A percentile compares a stretch with the other conserved stretches of the same genome.
Conservation (phyloP, 2,329 filamentous ascomycete genomes). For the Xylaria sp. region DNA sequence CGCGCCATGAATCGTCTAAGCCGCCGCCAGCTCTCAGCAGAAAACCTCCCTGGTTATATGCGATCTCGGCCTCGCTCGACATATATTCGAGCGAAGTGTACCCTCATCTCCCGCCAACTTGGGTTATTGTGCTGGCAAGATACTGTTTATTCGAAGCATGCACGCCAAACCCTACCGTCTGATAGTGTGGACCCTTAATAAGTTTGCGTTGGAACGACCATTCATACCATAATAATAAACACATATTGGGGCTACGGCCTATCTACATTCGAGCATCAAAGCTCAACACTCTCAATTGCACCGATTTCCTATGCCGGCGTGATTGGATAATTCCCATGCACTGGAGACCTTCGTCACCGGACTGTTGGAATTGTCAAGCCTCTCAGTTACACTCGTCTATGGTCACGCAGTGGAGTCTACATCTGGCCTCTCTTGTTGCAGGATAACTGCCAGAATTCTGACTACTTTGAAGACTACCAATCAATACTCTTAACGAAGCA, state of each 20-base stretch:
- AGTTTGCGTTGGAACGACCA: neutral
- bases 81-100: slow-evolving; percentile 5
- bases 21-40: slow-evolving; percentile 8
- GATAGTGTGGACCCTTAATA: neutral
- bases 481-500: neutral
- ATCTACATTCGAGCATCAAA: neutral
- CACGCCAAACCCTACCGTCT: neutral
- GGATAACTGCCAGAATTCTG: slow-evolving; percentile 6
- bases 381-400: neutral
- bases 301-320: neutral
- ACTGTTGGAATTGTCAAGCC: slow-evolving; percentile 6
- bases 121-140: neutral
- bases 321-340: slow-evolving; percentile 9
- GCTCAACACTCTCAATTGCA: neutral
- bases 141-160: slow-evolving; percentile 3
- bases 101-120: neutral
- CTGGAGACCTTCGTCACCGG: slow-evolving; percentile 1
- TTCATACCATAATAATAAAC: slow-evolving; percentile 12
- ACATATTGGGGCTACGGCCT: neutral
- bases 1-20: neutral
- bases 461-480: neutral
- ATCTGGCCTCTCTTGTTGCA: slow-evolving; percentile 3
- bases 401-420: neutral
- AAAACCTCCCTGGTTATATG: slow-evolving; percentile 6
- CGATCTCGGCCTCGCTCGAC: neutral